phyloP scores from a whole-genome alignment of 371 early-diverging fungal species.

The Nematocida sp. region DNA sequence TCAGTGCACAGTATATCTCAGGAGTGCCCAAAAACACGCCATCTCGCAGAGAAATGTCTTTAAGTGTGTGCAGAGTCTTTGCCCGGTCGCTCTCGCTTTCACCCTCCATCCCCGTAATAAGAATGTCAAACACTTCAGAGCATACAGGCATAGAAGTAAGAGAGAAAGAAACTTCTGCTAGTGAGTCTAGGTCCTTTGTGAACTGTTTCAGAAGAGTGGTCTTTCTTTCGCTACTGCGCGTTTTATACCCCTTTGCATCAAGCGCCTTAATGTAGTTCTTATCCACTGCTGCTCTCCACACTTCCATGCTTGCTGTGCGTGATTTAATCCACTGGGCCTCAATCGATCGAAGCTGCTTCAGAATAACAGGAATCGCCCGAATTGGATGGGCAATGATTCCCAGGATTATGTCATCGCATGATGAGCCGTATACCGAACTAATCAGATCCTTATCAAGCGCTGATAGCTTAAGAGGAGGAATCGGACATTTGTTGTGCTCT shows the following conservation, averaged over 20 bases:
- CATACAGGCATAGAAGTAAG: conserved; percentile 64
- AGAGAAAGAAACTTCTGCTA: conserved; percentile 70
- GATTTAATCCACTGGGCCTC: conserved; percentile 85
- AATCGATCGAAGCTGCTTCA: conserved; percentile 88
- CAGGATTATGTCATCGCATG: conserved; percentile 70
- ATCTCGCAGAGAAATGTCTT: neutral
- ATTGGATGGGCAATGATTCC: conserved; percentile 84
- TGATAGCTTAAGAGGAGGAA: conserved; percentile 22
- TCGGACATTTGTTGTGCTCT: conserved; percentile 10
- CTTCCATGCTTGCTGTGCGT: conserved; percentile 81
- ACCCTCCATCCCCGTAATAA: conserved; percentile 64
- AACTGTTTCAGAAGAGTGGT: conserved; percentile 76
- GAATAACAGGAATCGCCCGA: conserved; percentile 84
- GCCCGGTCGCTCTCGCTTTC: conserved; percentile 20
- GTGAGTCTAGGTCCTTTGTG: conserved; percentile 78
- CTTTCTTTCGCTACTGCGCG: conserved; percentile 82
- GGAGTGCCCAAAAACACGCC: conserved; percentile 74
- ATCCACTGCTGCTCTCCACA: conserved; percentile 86
- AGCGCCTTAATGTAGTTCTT: conserved; percentile 90
- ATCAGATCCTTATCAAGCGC: conserved; percentile 76
- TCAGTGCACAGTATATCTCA: conserved; percentile 78
- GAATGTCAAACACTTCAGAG: conserved; percentile 67
- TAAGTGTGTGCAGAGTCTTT: conserved; percentile 41
- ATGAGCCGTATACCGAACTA: conserved; percentile 68
- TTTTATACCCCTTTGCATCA: conserved; percentile 83